Conservation (phyloP, 225 moss, liverwort and hornwort species). For the Lunularia cruciata region DNA sequence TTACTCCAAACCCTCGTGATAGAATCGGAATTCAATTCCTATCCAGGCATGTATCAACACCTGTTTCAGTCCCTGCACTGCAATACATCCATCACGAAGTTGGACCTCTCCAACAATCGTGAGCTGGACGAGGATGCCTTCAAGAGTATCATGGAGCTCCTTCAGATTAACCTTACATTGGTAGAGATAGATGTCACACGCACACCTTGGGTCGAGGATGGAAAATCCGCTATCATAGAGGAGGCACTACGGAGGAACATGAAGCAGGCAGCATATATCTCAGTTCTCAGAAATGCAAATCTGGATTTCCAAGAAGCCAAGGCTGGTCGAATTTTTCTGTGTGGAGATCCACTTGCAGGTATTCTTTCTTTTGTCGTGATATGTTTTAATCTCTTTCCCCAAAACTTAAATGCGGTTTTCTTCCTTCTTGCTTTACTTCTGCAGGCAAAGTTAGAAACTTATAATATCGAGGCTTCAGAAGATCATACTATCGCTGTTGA, state of each 20-base stretch:
- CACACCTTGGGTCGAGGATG: conserved; percentile 2
- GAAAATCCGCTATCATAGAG: conserved; percentile 9
- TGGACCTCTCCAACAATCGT: neutral
- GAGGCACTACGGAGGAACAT: conserved; percentile 20
- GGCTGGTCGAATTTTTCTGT: conserved; percentile 18
- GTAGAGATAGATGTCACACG: conserved; percentile 14
- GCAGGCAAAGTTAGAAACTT: too few relatives aligned
- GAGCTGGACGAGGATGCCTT: conserved; percentile 13
- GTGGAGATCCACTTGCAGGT: conserved; percentile 21
- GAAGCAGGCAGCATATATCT: neutral
- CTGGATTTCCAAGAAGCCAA: conserved; percentile 3
- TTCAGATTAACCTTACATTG: conserved; percentile 19
- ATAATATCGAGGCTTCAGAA: too few relatives aligned
- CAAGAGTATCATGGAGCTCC: conserved; percentile 27
- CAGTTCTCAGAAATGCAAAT: neutral
- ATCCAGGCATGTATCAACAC: too few relatives aligned
- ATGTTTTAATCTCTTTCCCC: too few relatives aligned
- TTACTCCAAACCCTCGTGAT: too few relatives aligned
- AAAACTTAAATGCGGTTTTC: too few relatives aligned
- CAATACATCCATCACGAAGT: conserved; percentile 5
- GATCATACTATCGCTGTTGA: too few relatives aligned
- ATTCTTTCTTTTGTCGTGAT: too few relatives aligned
- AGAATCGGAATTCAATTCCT: too few relatives aligned
- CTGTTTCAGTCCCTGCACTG: conserved; percentile 2
- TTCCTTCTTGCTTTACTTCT: too few relatives aligned